Evolutionary conservation across 2,329 filamentous ascomycete species (phyloP), one percentile per base, ranked within the genome.

Genomic region (Dryadomyces quercivorus): DNA sequence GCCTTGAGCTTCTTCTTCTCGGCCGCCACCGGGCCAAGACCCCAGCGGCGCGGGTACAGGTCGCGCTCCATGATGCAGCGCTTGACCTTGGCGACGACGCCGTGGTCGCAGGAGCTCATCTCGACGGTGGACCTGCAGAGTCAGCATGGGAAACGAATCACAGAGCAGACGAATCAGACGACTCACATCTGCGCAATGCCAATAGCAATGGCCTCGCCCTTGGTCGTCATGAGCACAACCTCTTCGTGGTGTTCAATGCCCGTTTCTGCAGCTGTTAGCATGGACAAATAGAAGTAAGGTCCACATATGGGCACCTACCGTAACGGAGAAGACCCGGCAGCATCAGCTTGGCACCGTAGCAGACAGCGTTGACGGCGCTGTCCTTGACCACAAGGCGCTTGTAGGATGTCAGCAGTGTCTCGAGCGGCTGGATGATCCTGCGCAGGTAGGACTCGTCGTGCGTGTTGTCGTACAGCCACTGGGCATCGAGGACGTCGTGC

Each of bases 1-100:
- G 91, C 88, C 83, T 97, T 97, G 77, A 98, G 84, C 82, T 97
- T 96, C 86, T 98, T 98, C 84, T 98, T 98, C 80, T 97, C 90
- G 50, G 86, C 74, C 51, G 93, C 93, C 57, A 92, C 85, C 53
- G 93, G 92, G 59, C 93, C 93, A 67, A 97, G 82, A 61, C 93
- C 93, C 93, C 93, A 98, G 77, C 92, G 80, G 69, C 90, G 82
- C 60, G 93, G 93, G 80, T 98, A 98, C 57, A 97, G 79, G 69
- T 97, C 93, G 64, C 93, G 88, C 79, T 98, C 93, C 93, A 98
- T 98, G 72, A 98, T 98, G 72, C 91, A 95, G 65, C 93, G 86
- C 85, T 98, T 98, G 69, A 98, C 89, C 79, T 96, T 97, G 63
- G 93, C 93, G 57, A 97, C 92, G 56, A 96, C 90, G 64, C 93